Evolutionary conservation across 2,329 filamentous ascomycete species (phyloP).

Genomic region (Leptographium flavum): DNA sequence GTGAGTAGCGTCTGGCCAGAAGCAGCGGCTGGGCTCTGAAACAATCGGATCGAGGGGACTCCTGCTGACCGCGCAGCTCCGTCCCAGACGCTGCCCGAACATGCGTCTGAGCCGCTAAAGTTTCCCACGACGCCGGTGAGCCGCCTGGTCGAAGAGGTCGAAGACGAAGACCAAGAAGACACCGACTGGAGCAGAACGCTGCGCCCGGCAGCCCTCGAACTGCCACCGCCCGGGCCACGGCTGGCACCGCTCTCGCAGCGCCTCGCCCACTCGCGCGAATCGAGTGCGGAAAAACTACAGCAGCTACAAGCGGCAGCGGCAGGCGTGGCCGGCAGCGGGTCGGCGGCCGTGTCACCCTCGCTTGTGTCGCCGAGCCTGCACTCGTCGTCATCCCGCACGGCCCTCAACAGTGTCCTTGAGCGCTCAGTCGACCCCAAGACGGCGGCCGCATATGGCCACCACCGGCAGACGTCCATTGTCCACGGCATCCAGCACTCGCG

Average conservation of each 20-base stretch:
- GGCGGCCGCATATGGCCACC: conserved; percentile 62
- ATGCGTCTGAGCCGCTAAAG: conserved; percentile 35
- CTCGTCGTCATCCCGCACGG: conserved; percentile 24
- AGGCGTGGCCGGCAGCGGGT: neutral
- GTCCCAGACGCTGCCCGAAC: conserved; percentile 45
- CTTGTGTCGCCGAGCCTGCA: conserved; percentile 23
- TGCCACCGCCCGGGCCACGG: conserved; percentile 9
- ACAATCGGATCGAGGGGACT: neutral
- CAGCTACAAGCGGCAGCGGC: conserved; percentile 7
- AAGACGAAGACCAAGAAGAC: conserved; percentile 40
- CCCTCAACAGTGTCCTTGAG: conserved; percentile 29
- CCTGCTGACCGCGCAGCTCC: too few species aligned
- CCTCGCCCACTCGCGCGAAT: conserved; percentile 40
- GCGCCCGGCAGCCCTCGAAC: conserved; percentile 29
- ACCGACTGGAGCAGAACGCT: conserved; percentile 36
- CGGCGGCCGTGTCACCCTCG: conserved; percentile 16
- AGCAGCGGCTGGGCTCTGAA: too few species aligned
- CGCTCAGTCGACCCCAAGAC: conserved; percentile 41
- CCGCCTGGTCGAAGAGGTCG: conserved; percentile 39
- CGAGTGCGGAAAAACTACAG: conserved; percentile 40
- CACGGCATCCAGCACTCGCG: conserved; percentile 88
- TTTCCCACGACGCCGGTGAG: conserved; percentile 35
- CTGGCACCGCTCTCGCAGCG: conserved; percentile 16
- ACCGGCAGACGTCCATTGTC: conserved; percentile 92
- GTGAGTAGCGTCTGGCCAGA: too few species aligned